Base-by-base conservation (phyloP, 495 filamentous ascomycete genomes). In the Parathielavia appendiculata region DNA sequence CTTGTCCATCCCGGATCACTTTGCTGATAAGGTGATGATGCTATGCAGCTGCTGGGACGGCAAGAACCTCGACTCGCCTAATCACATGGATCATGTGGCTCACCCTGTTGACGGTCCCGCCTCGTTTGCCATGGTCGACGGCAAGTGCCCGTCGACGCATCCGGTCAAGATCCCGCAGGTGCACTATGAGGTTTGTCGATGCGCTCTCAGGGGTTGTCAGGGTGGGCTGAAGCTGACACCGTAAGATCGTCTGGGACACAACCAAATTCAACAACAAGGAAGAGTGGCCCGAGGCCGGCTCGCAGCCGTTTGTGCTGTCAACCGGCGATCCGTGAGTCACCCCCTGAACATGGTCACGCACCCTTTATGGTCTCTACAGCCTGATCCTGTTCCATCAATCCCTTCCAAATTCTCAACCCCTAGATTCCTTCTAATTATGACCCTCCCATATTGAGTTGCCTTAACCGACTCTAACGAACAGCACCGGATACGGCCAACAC, bases 101-200 rank as follows among this genome's bases (percentile, higher is more conserved):
- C 77, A 79, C 61, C 74, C 74, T 0, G 63, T 64, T 0, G 57
- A 61, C 5, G 75, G 76, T 11, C 79, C 77, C 16, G 75, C 83
- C 39, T 73, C 72, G 41, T 77, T 78, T 62, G 68, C 73, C 6
- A 67, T 69, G 26, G 57, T 71, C 8, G 71, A 68, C 46, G 77
- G 70, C 22, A 44, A 70, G 36, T 80, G 77, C 71, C 77, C 77
- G 5, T 58, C 69, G 13, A 73, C 69, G 5, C 77, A 80, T 65
- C 77, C 77, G 9, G 67, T 78, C 52, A 71, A 73, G 47, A 75
- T 80, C 48, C 77, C 77, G 34, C 77, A 80, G 66, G 65, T 80
- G 16, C 76, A 78, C 63, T 75, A 78, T 47, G 77, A 80, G 63
- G 72, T 67, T 40, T 16, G 36, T 22, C 1, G 1, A 17, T 44